Evolutionary conservation across 2,329 filamentous ascomycete species (phyloP), one percentile per base, ranked within the genome.

Genomic region (Cladophialophora psammophila): DNA sequence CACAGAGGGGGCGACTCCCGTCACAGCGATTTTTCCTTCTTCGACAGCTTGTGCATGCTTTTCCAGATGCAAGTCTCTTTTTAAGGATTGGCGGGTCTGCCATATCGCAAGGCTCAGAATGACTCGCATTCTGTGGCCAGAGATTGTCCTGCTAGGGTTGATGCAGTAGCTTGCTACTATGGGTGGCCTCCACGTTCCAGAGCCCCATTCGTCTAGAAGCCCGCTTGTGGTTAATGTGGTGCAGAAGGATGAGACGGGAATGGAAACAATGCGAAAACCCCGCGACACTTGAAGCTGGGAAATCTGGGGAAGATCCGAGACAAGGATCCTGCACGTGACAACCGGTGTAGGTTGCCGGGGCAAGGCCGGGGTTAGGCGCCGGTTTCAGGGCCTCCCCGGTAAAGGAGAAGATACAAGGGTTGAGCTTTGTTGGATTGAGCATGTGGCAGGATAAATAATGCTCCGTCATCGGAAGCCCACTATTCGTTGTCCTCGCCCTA

Each of bases 1-100:
- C 15, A 15, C 57, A 60, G 6, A 13, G 20, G 12, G 57, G 57
- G 7, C 57, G 57, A 38, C 12, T 34, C 31, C 40, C 57, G 31
- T 60, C 57, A 13, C 57, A 60, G 6, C 57, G 57, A 34, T 60
- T 60, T 18, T 60, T 60, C 32, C 57, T 60, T 40, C 10, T 50
- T 6, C 57, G 57, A 15, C 57, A 60, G 57, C n/a, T 60, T 35
- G 38, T 50, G 57, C 55, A 35, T 50, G 57, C 55, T 45, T 45
- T 58, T 34, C 55, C 55, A 45, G 55, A 58, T 3, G 36, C 55
- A 45, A 58, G 38, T 58, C 55, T 38, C 20, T 42, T 58, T 36
- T 58, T 58, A 35, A 34, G 20, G 26, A 53, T 15, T 34, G 26
- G 55, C 26, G 55, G 36, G 18, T 58, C 55, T 20, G 55, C 38